These are phyloP conservation scores for Mycena venus DNA, from an alignment of 768 basidiomycete genomes.

Conservation along the genomic window DNA sequence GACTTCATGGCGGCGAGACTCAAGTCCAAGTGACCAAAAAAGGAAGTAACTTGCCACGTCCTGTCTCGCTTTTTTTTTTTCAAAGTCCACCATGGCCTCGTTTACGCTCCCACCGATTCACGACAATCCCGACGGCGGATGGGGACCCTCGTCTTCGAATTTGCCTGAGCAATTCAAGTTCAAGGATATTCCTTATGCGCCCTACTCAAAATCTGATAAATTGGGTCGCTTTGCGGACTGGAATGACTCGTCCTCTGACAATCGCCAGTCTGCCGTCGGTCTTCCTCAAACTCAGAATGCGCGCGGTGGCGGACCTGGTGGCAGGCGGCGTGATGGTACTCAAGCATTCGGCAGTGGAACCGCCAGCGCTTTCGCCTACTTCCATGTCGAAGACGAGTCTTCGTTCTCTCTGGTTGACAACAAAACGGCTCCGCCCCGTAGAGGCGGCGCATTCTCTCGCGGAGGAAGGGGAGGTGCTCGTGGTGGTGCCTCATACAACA, in stretches of 20 bases:
- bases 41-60: constrained; percentile 10
- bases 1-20: constrained; percentile 76
- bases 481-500: constrained; percentile 54
- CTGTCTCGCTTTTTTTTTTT: constrained; percentile 4
- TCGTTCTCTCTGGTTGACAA: constrained; percentile 97
- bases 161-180: constrained; percentile 95
- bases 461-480: constrained; percentile 68
- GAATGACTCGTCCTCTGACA: constrained; percentile 84
- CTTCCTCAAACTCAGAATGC: constrained; percentile 58
- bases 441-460: constrained; percentile 74
- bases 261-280: constrained; percentile 65
- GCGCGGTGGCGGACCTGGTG: constrained; percentile 65
- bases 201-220: constrained; percentile 99
- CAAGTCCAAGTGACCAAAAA: background rate
- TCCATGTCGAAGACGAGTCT: constrained; percentile 98
- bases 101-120: constrained; percentile 90
- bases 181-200: constrained; percentile 98
- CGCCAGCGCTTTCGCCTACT: constrained; percentile 94
- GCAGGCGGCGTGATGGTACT: constrained; percentile 80
- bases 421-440: constrained; percentile 77
- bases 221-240: constrained; percentile 98
- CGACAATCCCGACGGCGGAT: constrained; percentile 94
- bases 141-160: constrained; percentile 88
- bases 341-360: constrained; percentile 93
- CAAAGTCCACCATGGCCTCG: constrained; percentile 69